Evolutionary conservation across 768 basidiomycete genomes (phyloP).

Genomic region (Boletus tylopilopsis): DNA sequence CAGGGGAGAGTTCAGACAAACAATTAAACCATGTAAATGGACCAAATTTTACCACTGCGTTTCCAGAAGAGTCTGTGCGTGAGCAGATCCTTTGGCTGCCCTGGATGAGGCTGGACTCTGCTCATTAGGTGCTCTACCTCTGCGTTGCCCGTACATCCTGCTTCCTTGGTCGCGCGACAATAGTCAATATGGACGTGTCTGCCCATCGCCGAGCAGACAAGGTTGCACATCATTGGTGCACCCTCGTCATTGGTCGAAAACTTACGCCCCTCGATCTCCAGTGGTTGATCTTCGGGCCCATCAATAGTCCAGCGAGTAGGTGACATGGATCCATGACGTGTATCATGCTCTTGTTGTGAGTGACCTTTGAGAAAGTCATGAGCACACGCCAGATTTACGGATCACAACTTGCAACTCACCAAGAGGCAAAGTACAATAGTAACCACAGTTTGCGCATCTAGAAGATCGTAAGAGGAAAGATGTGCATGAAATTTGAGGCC

Average conservation of each 20-base stretch:
- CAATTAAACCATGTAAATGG: no score
- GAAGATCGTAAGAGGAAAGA: not conserved
- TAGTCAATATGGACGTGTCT: conserved; percentile 56
- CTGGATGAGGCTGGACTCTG: conserved; percentile 44
- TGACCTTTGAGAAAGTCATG: conserved; percentile 39
- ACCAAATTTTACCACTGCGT: conserved; percentile 42
- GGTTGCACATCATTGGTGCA: conserved; percentile 61
- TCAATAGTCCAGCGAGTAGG: conserved; percentile 55
- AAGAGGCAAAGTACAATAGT: conserved; percentile 54
- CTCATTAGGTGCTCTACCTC: conserved; percentile 45
- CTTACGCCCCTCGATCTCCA: conserved; percentile 54
- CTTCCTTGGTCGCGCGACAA: conserved; percentile 42
- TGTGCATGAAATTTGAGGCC: not conserved
- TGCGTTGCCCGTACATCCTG: conserved; percentile 35
- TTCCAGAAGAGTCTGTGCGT: conserved; percentile 56
- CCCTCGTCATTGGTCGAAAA: conserved; percentile 54
- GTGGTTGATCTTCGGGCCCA: conserved; percentile 42
- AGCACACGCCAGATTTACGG: not conserved
- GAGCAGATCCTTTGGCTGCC: conserved; percentile 48
- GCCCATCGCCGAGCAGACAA: conserved; percentile 52
- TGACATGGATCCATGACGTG: conserved; percentile 62
- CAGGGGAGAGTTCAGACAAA: no score
- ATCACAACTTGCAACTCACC: conserved; percentile 32
- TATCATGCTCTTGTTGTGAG: conserved; percentile 57
- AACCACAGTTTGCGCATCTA: conserved; percentile 55